A percentile compares a stretch with the other conserved stretches of the same genome.
phyloP scores from a whole-genome alignment of 768 basidiomycete genomes.

The Gautieria morchelliformis region DNA sequence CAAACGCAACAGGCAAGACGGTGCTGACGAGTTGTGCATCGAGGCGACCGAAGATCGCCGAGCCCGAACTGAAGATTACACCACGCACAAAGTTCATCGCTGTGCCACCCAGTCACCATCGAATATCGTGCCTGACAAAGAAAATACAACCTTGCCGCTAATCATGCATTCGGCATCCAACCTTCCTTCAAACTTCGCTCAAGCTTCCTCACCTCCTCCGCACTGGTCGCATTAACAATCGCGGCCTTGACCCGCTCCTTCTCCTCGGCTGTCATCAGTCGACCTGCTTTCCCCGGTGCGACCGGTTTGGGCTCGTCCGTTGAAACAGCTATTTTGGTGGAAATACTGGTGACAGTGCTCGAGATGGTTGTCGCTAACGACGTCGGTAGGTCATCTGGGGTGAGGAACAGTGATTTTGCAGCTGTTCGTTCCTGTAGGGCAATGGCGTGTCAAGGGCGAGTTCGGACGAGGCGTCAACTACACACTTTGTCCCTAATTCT shows the following conservation, averaged over 20 bases:
- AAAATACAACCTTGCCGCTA: neutral
- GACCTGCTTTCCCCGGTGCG: conserved; percentile 60
- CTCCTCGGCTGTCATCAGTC: conserved; percentile 87
- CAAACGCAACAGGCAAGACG: too few relatives aligned
- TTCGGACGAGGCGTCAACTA: neutral
- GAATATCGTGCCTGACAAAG: neutral
- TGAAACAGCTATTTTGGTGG: conserved; percentile 53
- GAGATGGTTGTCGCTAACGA: conserved; percentile 73
- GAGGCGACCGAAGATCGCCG: too few relatives aligned
- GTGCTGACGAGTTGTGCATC: too few relatives aligned
- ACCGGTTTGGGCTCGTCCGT: conserved; percentile 71
- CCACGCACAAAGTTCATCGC: neutral
- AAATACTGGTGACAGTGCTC: conserved; percentile 56
- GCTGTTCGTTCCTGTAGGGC: conserved; percentile 63
- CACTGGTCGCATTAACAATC: conserved; percentile 82
- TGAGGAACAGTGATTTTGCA: conserved; percentile 68
- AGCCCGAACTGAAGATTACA: too few relatives aligned
- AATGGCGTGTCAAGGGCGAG: neutral
- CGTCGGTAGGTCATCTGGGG: conserved; percentile 68
- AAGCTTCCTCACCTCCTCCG: conserved; percentile 78
- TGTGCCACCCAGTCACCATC: neutral
- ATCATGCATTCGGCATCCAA: conserved; percentile 69
- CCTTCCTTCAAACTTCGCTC: conserved; percentile 80
- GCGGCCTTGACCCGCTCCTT: conserved; percentile 80
- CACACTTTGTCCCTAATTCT: conserved; percentile 86